Evolutionary conservation across 2,329 filamentous ascomycete species (phyloP), one percentile per base, ranked within the genome.

Genomic region (Fusarium dlaminii): DNA sequence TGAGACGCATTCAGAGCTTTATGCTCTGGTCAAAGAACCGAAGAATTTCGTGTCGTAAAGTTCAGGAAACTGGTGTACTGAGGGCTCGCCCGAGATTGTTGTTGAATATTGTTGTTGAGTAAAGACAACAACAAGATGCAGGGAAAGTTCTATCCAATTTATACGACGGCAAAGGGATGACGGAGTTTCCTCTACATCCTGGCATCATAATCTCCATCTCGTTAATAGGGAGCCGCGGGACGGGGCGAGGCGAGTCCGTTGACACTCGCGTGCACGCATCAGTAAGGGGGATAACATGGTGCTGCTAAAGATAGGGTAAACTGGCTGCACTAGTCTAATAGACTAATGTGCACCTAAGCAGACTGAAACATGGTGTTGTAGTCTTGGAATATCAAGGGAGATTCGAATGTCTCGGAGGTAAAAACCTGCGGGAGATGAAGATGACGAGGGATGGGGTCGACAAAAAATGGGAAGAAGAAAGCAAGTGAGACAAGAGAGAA

Each of bases 401-500:
- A 30, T 30, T 32, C 29, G 24, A 32, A 36, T 68, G 65, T 64
- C 39, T 70, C 51, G 22, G 58, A 46, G 42, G n/a, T 45, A 37
- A 45, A 43, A 36, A 18, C 29, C 57, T 24, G 39, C 27, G 22
- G 34, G n/a, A 48, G 29, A 42, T 18, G 48, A 48, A 39, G 40
- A 51, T 42, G 37, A 27, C 17, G 30, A 40, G 27, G 27, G 45
- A 30, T 22, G 58, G 30, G 32, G 27, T 20, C 20, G 20, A 39
- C 22, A 37, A 37, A 45, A 29, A 65, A 52, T 30, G 27, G 27
- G 18, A 29, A 13, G 30, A 18, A 52, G 39, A 27, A 48, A 29
- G 15, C 20, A 63, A 46, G 49, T 43, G 51, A 66, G 66, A 70
- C 34, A 66, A 49, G 56, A 62, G 65, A 36, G 27, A 45, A 67